phyloP scores from a whole-genome alignment of 257 asterid species.

The Echium plantagineum region DNA sequence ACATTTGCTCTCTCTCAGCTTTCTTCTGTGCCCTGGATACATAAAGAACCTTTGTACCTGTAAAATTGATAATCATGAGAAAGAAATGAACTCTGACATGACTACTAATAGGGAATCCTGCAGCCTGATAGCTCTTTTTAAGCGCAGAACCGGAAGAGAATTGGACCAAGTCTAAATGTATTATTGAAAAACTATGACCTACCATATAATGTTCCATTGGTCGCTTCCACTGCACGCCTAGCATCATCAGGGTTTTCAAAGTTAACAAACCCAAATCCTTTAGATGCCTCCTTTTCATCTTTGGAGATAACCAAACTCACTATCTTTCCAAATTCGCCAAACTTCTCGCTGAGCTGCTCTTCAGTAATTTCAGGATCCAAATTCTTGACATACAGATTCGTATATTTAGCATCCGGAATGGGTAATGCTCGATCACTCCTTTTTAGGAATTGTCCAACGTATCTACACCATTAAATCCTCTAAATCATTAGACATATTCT shows the following conservation, averaged over 20 bases:
- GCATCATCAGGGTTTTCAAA: conserved; percentile 48
- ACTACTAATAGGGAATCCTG: neutral
- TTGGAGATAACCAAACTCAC: conserved; percentile 29
- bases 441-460: conserved; percentile 40
- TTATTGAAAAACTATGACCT: conserved; percentile 12
- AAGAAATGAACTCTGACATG: conserved; percentile 5
- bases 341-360: conserved; percentile 30
- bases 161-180: neutral
- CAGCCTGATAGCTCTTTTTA: neutral
- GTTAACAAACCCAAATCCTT: conserved; percentile 50
- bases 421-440: conserved; percentile 29
- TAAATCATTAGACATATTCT: neutral
- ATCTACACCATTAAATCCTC: conserved; percentile 22
- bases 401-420: conserved; percentile 29
- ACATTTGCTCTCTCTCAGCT: conserved; percentile 56
- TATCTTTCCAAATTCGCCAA: conserved; percentile 42
- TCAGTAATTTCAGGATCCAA: conserved; percentile 32
- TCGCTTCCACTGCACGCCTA: conserved; percentile 32
- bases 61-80: conserved; percentile 5
- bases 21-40: conserved; percentile 83
- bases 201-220: conserved; percentile 60
- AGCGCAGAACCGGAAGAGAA: neutral
- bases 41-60: conserved; percentile 67
- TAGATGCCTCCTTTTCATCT: conserved; percentile 34
- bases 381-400: conserved; percentile 39